Evolutionary conservation across 768 basidiomycete species (phyloP).

Genomic region (Plicaturopsis crispa): DNA sequence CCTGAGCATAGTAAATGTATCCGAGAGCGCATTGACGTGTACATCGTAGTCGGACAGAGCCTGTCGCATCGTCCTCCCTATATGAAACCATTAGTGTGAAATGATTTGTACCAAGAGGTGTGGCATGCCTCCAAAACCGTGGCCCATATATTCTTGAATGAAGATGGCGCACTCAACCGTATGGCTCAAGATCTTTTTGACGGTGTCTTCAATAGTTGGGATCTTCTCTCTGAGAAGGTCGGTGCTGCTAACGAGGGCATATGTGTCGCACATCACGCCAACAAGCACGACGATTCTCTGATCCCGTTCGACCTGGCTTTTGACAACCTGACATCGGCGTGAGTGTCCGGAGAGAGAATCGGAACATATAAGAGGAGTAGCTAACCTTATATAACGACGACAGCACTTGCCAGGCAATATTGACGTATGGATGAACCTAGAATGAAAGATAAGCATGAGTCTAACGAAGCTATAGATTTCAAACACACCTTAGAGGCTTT

Average conservation of each 20-base stretch:
- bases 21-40: constrained; percentile 13
- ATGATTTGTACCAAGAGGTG: neutral
- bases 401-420: constrained; percentile 19
- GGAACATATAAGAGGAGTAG: neutral
- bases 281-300: constrained; percentile 15
- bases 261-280: constrained; percentile 17
- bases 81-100: constrained; percentile 2
- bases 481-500: constrained; percentile 13
- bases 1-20: constrained; percentile 16
- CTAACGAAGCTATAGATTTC: neutral
- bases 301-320: constrained; percentile 17
- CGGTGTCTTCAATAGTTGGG: constrained; percentile 15
- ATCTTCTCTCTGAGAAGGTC: constrained; percentile 19
- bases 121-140: constrained; percentile 19
- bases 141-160: constrained; percentile 20
- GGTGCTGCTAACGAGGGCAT: constrained; percentile 20
- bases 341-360: constrained; percentile 1
- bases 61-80: neutral
- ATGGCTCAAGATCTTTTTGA: constrained; percentile 17
- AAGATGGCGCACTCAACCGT: constrained; percentile 24
- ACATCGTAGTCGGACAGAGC: constrained; percentile 5
- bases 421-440: constrained; percentile 18
- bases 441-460: neutral
- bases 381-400: constrained; percentile 21
- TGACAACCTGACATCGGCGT: constrained; percentile 14